Evolutionary conservation across 805 yeast species (phyloP).

Genomic region (Saturnispora hagleri): DNA sequence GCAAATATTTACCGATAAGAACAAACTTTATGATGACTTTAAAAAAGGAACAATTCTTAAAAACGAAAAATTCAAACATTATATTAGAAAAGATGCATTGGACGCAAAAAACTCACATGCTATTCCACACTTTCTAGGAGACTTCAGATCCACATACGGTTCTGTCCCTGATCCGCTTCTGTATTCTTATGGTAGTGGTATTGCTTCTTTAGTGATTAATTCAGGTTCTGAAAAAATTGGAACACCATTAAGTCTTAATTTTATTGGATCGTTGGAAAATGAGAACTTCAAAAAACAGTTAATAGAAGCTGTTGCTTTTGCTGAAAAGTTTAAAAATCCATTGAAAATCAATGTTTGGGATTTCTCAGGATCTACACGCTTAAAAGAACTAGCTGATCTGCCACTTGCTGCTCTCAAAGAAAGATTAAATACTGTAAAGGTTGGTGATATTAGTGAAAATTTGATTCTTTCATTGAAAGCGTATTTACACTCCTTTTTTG

Average conservation of each 20-base stretch:
- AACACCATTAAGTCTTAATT: conserved; percentile 31
- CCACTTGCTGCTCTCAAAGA: background rate
- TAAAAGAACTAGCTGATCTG: background rate
- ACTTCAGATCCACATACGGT: conserved; percentile 7
- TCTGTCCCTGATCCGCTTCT: background rate
- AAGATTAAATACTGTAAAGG: background rate
- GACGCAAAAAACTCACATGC: conserved; percentile 38
- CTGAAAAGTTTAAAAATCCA: conserved; percentile 5
- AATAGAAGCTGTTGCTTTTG: conserved; percentile 24
- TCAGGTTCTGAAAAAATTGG: background rate
- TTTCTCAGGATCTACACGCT: background rate
- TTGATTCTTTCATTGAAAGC: conserved; percentile 1
- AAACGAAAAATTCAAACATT: conserved; percentile 26
- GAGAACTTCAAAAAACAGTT: conserved; percentile 36
- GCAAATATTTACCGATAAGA: conserved; percentile 48
- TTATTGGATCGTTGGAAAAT: conserved; percentile 49
- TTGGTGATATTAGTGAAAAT: background rate
- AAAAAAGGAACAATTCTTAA: conserved; percentile 23
- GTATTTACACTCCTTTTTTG: conserved; percentile 1
- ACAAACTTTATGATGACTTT: conserved; percentile 24
- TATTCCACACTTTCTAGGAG: conserved; percentile 40
- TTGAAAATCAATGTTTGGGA: conserved; percentile 3
- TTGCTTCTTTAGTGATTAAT: background rate
- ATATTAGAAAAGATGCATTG: conserved; percentile 36
- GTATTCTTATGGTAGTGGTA: background rate